Percentiles rank a stretch among this genome's conserved stretches.
These are phyloP conservation scores for Cercospora sp. DNA, from an alignment of 2,329 filamentous ascomycete genomes.

Conservation along the genomic window DNA sequence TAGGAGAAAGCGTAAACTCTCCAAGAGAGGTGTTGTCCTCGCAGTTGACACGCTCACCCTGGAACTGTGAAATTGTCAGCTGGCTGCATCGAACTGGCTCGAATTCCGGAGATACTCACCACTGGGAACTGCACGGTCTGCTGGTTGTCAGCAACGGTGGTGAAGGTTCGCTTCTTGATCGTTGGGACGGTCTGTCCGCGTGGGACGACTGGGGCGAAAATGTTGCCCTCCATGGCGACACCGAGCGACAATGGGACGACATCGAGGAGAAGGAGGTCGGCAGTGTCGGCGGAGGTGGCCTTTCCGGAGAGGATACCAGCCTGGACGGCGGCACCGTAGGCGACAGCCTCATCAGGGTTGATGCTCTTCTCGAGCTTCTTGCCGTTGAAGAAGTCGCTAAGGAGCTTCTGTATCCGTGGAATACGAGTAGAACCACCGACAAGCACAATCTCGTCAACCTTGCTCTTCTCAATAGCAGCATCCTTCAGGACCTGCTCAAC, in stretches of 20 bases:
- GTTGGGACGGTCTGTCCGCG: conserved; percentile 46
- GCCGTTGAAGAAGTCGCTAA: conserved; percentile 98
- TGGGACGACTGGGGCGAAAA: conserved; percentile 90
- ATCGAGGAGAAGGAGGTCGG: conserved; percentile 92
- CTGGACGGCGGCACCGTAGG: conserved; percentile 97
- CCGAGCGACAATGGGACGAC: conserved; percentile 94
- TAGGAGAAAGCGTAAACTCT: conserved; percentile 89
- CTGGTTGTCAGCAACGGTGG: conserved; percentile 55
- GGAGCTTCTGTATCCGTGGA: conserved; percentile 96
- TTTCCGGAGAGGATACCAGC: conserved; percentile 98
- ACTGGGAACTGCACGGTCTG: conserved; percentile 74
- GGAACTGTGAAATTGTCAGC: conserved; percentile 67
- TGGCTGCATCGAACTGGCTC: not conserved
- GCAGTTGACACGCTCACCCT: conserved; percentile 93
- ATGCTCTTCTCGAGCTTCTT: conserved; percentile 99
- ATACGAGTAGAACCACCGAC: conserved; percentile 99
- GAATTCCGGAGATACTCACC: not conserved
- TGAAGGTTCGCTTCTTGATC: conserved; percentile 17
- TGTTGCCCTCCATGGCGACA: conserved; percentile 99
- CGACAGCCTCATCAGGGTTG: conserved; percentile 99
- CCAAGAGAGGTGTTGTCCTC: conserved; percentile 97
- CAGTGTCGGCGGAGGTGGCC: conserved; percentile 91
- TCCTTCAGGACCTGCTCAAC: conserved; percentile 98
- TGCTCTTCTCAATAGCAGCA: conserved; percentile 79
- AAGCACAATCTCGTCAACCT: conserved; percentile 97